Conservation (phyloP, 2,329 filamentous ascomycete species). For the Stachybotrys chlorohalonatus region DNA sequence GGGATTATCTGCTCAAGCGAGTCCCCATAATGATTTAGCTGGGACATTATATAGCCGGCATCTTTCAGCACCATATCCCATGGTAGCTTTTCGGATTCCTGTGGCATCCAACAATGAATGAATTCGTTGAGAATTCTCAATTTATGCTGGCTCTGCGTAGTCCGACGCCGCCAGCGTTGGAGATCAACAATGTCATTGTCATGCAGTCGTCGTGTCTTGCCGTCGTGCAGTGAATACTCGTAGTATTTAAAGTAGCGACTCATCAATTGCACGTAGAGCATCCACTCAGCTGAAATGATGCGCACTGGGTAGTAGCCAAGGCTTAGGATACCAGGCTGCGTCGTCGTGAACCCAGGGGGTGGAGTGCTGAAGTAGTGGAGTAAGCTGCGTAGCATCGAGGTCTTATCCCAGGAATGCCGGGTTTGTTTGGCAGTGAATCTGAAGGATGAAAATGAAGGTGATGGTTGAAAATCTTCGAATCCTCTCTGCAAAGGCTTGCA, state of each 20-base stretch:
- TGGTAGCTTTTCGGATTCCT: conserved; percentile 1
- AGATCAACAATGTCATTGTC: conserved; percentile 10
- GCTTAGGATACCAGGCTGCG: conserved; percentile 4
- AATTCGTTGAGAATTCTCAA: conserved; percentile 5
- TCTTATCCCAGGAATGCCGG: background rate
- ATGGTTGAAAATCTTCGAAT: conserved; percentile 1
- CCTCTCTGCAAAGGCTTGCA: background rate
- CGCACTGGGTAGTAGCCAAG: conserved; percentile 9
- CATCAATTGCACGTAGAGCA: conserved; percentile 7
- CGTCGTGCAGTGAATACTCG: conserved; percentile 8
- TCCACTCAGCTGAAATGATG: conserved; percentile 10
- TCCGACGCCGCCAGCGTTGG: conserved; percentile 10
- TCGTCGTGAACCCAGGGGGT: background rate
- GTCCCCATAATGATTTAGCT: conserved; percentile 5
- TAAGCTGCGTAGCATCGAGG: conserved; percentile 1
- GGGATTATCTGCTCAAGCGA: conserved; percentile 9
- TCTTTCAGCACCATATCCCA: conserved; percentile 5
- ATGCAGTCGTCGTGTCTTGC: conserved; percentile 4
- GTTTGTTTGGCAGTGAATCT: background rate
- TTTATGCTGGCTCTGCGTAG: conserved; percentile 8
- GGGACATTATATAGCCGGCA: conserved; percentile 4
- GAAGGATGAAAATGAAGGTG: conserved; percentile 1
- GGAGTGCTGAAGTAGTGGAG: conserved; percentile 2
- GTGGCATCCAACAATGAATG: conserved; percentile 4
- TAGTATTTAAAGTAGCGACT: conserved; percentile 10